Conservation (phyloP, 2,329 filamentous ascomycete genomes). For the Dactylellina cionopaga region DNA sequence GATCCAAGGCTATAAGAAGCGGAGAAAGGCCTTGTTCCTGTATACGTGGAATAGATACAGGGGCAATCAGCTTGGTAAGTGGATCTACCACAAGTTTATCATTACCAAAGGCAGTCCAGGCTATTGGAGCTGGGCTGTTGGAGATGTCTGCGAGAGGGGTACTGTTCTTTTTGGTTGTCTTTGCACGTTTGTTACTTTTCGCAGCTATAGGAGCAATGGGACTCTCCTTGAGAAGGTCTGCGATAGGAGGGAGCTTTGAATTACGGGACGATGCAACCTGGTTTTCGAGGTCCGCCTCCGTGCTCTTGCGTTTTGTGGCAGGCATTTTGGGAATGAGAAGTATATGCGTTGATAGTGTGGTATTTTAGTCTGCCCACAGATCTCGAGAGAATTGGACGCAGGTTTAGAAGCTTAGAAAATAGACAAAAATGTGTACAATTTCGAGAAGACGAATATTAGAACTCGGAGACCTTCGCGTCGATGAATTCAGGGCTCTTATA, state of each 20-base stretch:
- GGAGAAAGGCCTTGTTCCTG: not conserved
- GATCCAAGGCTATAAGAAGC: not conserved
- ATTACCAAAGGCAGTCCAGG: slow-evolving; percentile 40
- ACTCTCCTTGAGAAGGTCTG: not conserved
- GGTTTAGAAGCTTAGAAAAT: not conserved
- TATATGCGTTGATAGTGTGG: slow-evolving; percentile 25
- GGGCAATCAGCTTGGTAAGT: slow-evolving; percentile 1
- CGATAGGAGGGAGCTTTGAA: not conserved
- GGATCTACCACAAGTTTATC: slow-evolving; percentile 29
- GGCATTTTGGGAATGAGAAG: slow-evolving; percentile 1
- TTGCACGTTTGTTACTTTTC: slow-evolving; percentile 22
- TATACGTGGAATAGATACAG: not conserved
- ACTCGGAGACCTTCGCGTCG: slow-evolving; percentile 57
- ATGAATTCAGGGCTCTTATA: slow-evolving; percentile 55
- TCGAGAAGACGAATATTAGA: slow-evolving; percentile 10
- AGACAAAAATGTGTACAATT: not conserved
- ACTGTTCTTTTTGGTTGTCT: not conserved
- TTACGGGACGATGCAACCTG: too few species aligned
- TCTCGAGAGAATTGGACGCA: not conserved
- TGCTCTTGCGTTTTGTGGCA: slow-evolving; percentile 25
- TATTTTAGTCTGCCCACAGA: slow-evolving; percentile 4
- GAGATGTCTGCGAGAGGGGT: slow-evolving; percentile 35
- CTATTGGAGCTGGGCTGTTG: slow-evolving; percentile 35
- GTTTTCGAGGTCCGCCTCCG: slow-evolving; percentile 19
- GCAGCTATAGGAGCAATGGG: not conserved